phyloP scores from a whole-genome alignment of 768 basidiomycete genomes.

The Amanita inopinata region DNA sequence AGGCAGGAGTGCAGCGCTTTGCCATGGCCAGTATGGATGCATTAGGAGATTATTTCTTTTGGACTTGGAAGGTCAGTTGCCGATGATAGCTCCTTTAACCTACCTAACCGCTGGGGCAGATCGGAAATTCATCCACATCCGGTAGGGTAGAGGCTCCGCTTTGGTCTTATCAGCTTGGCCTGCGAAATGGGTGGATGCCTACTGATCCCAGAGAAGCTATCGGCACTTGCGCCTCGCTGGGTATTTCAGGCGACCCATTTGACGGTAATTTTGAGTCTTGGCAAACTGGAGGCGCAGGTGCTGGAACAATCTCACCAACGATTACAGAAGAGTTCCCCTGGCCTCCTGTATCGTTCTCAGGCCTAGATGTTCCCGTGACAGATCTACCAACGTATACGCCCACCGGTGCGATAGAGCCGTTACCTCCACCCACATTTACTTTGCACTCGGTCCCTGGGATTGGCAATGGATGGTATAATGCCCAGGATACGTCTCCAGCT shows the following conservation, averaged over 20 bases:
- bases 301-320: conserved; percentile 40
- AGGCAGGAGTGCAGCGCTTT: conserved; percentile 36
- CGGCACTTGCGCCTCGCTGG: conserved; percentile 52
- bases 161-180: conserved; percentile 41
- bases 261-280: conserved; percentile 44
- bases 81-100: background rate
- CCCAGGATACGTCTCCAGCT: conserved; percentile 26
- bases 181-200: conserved; percentile 37
- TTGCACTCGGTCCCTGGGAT: conserved; percentile 24
- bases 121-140: conserved; percentile 22
- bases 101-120: conserved; percentile 13
- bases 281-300: conserved; percentile 58
- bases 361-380: conserved; percentile 25
- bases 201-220: conserved; percentile 41
- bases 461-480: conserved; percentile 51
- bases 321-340: conserved; percentile 35
- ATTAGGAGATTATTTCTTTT: conserved; percentile 32
- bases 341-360: conserved; percentile 51
- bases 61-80: conserved; percentile 31
- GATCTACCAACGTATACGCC: conserved; percentile 57
- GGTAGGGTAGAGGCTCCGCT: conserved; percentile 33
- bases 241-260: conserved; percentile 27
- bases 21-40: conserved; percentile 40
- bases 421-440: conserved; percentile 35
- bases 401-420: conserved; percentile 51